Percentiles rank a stretch among this genome's conserved stretches.
These are phyloP conservation scores for Halocafeteria seosinensis DNA, from an alignment of 108 stramenopile species.

Conservation along the genomic window DNA sequence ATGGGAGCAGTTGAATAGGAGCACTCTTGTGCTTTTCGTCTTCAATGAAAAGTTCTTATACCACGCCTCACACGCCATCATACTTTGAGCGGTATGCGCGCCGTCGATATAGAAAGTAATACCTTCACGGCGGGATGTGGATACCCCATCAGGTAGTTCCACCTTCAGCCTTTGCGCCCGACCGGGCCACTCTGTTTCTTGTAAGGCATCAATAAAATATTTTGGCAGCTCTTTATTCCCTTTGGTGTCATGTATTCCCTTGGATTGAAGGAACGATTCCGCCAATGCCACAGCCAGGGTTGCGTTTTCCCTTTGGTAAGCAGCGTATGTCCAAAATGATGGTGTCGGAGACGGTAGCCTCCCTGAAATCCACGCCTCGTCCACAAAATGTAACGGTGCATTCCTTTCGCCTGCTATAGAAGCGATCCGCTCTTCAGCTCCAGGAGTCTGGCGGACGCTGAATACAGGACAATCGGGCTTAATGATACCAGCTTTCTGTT, in stretches of 20 bases:
- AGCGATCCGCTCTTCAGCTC: too few relatives aligned
- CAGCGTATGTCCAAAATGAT: too few relatives aligned
- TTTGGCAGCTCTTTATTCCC: not conserved
- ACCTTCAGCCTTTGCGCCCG: not conserved
- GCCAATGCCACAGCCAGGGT: too few relatives aligned
- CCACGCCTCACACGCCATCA: too few relatives aligned
- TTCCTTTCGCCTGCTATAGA: too few relatives aligned
- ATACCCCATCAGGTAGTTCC: not conserved
- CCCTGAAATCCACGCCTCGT: too few relatives aligned
- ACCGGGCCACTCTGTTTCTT: not conserved
- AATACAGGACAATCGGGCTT: not conserved
- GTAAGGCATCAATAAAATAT: too few relatives aligned
- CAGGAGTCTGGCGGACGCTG: not conserved
- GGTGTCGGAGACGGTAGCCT: too few relatives aligned
- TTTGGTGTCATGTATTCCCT: not conserved
- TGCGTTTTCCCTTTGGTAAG: too few relatives aligned
- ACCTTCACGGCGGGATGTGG: not conserved
- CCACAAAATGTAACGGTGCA: too few relatives aligned
- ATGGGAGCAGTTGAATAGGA: not conserved
- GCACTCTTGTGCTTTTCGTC: not conserved
- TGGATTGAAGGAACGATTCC: not conserved
- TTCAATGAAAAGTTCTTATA: too few relatives aligned
- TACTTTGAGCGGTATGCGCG: not conserved
- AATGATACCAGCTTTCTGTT: conserved; percentile 2
- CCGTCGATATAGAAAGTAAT: not conserved